Evolutionary conservation across 208 protist genomes (phyloP).

Genomic region (Wallacemonas sp.): DNA sequence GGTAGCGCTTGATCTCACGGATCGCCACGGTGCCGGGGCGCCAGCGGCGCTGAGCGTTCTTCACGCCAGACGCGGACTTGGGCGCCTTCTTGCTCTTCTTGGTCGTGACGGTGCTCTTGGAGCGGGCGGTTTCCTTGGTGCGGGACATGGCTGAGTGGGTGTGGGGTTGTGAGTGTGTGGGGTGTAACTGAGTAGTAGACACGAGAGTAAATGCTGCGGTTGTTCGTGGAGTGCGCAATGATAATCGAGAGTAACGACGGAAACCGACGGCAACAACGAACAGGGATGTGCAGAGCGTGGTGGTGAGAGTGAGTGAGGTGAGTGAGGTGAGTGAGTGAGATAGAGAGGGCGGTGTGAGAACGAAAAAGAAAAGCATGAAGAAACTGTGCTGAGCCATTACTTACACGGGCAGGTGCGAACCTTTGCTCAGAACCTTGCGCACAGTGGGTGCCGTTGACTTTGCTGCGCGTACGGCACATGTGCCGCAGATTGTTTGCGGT

Average conservation of each 20-base stretch:
- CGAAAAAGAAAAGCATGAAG: not conserved
- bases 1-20: conserved; percentile 95
- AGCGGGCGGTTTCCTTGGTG: conserved; percentile 97
- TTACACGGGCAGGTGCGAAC: not conserved
- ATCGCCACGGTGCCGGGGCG: conserved; percentile 97
- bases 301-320: not conserved
- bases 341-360: not conserved
- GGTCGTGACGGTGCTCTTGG: conserved; percentile 96
- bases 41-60: conserved; percentile 96
- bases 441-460: not conserved
- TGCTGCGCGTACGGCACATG: not conserved
- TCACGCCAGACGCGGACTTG: conserved; percentile 93
- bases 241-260: not conserved
- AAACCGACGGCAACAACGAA: too few species aligned
- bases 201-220: conserved; percentile 1
- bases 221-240: too few species aligned
- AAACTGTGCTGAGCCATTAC: not conserved
- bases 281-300: too few species aligned
- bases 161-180: not conserved
- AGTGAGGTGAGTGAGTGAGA: not conserved
- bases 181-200: conserved; percentile 1
- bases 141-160: conserved; percentile 92
- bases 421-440: not conserved
- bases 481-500: too few species aligned
- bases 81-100: conserved; percentile 97